Evolutionary conservation across 148 eudicot species (phyloP), one percentile per base, ranked within the genome.

Genomic region (Vaccinium corymbosum): DNA sequence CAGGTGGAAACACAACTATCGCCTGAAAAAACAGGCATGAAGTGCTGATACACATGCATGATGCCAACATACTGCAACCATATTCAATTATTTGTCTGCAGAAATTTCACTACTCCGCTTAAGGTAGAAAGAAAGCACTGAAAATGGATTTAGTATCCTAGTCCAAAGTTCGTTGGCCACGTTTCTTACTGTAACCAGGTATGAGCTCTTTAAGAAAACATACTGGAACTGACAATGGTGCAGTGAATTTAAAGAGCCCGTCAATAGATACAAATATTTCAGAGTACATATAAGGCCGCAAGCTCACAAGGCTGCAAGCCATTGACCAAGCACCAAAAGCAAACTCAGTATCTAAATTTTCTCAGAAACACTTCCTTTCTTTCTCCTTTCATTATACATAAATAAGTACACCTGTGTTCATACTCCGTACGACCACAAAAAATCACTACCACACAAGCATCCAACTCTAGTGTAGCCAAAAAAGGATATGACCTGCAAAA

Each of bases 401-500:
- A 19, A 25, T n/a, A 48, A 11, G 14, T 22, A 9, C 22, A 19
- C 8, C 7, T 16, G 8, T 16, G 22, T 46, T 16, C 3, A 20
- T 49, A 3, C 48, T 46, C 15, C 25, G 52, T 14, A 52, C 0
- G 62, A 25, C 42, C 80, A 6, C 49, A 32, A 14, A 0, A 57
- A 17, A 10, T 51, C 12, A 56, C 32, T 82, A 74, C 81, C 76
- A 25, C 48, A 62, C 42, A 73, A 52, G 35, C 57, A 73, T 19
- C 46, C 42, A 16, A 48, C 17, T 48, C 42, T 56, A 57, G 74
- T n/a, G 51, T 51, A 77, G 78, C 79, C 84, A 79, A 74, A 78
- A 90, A 86, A 95, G 98, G 98, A 94, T 94, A 96, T 96, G 97
- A 94, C 98, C 98, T 96, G 98, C 95, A 88, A 87, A 86, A 82